Base-by-base conservation (phyloP, 257 asterid species). In the Nicotiana benthamiana region DNA sequence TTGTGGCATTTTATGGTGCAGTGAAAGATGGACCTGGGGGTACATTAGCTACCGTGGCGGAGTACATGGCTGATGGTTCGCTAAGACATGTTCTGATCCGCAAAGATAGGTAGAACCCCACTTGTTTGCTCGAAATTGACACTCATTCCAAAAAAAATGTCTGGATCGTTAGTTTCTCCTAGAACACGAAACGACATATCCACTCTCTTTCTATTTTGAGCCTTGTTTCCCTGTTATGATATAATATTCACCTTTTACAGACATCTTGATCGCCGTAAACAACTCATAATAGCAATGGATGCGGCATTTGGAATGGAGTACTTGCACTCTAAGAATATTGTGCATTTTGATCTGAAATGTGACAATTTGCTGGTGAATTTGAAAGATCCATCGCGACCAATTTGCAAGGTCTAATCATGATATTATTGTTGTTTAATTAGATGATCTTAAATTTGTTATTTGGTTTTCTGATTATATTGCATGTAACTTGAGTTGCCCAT, bases 221-320 rank as follows among this genome's bases (percentile, higher is more conserved):
- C 27, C 15, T 26, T 81, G 80, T 66, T 75, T 36, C 28, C 75
- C 43, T 80, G 26, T 82, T 54, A 43, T 40, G 34, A 11, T 67
- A 51, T 81, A 20, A 48, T 70, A 22, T 83, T 53, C 26, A n/a
- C 64, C 24, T 84, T 82, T 67, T 75, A 85, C 89, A 94, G 98
- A 88, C 91, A 89, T 81, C 96, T 93, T 79, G 98, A 94, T 89
- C 93, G 91, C 62, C 91, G 97, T 54, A 94, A 89, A 89, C 86
- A 90, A 80, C 92, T 94, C 68, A 89, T 90, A 74, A 94, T 94
- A 77, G 98, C 98, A 81, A 93, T 91, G 97, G 98, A 94, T 88
- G 98, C 97, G 68, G 97, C 98, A 60, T 91, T 94, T 87, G 98
- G 98, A 46, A 91, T 93, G 98, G 98, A 94, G 87, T 94, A 94